These are phyloP conservation scores for Cardamine chenopodiifolia DNA, from an alignment of 345 rosid species.

Conservation along the genomic window DNA sequence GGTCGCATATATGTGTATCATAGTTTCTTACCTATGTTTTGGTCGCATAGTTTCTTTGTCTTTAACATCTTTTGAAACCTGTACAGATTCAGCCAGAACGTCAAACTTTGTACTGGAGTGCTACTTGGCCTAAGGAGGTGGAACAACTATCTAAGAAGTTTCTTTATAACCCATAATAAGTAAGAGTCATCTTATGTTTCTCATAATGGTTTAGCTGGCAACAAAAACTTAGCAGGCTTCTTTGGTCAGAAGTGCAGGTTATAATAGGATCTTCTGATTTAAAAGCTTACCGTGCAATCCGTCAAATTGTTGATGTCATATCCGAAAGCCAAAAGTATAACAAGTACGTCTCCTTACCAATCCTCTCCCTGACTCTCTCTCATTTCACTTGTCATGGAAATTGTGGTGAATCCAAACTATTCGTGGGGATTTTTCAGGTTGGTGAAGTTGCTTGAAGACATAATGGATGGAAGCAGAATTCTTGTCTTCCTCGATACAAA, in stretches of 20 bases:
- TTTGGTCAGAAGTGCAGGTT: constrained; percentile 54
- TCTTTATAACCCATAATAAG: constrained; percentile 97
- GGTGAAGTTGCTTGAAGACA: constrained; percentile 95
- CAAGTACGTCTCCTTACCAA: constrained; percentile 54
- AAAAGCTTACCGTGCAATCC: constrained; percentile 95
- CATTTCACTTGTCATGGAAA: neutral
- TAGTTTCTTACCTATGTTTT: constrained; percentile 1
- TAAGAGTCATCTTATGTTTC: constrained; percentile 42
- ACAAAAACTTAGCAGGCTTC: constrained; percentile 17
- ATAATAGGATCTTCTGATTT: constrained; percentile 87
- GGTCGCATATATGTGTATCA: neutral
- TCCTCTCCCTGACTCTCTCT: neutral
- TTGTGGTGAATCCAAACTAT: neutral
- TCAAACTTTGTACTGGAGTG: constrained; percentile 99
- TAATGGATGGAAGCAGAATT: constrained; percentile 99
- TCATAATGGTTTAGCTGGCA: constrained; percentile 6
- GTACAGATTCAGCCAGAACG: constrained; percentile 95
- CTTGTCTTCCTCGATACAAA: constrained; percentile 95
- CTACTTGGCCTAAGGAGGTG: constrained; percentile 99
- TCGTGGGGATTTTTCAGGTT: constrained; percentile 51
- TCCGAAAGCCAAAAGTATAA: constrained; percentile 94
- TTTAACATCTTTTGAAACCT: constrained; percentile 10
- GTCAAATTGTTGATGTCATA: constrained; percentile 86
- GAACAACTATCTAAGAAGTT: constrained; percentile 84
- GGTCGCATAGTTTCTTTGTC: neutral